phyloP scores from a whole-genome alignment of 148 eudicot genomes.

The Bassia scoparia region DNA sequence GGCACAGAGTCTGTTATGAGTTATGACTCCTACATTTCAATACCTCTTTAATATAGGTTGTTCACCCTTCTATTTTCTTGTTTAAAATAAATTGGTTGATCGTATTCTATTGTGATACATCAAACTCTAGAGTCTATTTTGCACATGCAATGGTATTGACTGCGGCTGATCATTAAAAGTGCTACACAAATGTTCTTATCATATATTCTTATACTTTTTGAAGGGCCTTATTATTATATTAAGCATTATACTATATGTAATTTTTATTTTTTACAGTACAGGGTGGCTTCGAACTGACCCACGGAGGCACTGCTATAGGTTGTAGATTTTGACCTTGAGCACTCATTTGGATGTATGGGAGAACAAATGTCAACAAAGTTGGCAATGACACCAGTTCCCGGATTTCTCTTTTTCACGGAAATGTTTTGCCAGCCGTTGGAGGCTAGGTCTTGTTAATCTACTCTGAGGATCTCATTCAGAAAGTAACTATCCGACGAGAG shows the following conservation, averaged over 20 bases:
- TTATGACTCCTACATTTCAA: neutral
- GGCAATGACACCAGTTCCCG: slow-evolving; percentile 64
- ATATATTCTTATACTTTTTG: no score
- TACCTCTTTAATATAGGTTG: neutral
- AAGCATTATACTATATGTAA: no score
- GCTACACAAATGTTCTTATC: neutral
- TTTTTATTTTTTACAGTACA: slow-evolving; percentile 49
- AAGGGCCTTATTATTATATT: no score
- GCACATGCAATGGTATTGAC: neutral
- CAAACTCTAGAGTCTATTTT: neutral
- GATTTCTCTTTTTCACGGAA: slow-evolving; percentile 82
- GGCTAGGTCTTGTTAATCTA: slow-evolving; percentile 52
- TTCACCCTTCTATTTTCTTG: neutral
- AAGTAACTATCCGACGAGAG: slow-evolving; percentile 32
- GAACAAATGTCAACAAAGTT: slow-evolving; percentile 62
- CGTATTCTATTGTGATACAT: neutral
- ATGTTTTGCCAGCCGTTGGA: slow-evolving; percentile 75
- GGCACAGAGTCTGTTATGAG: neutral
- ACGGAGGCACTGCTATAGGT: slow-evolving; percentile 86
- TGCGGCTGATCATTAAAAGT: neutral
- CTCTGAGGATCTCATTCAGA: slow-evolving; percentile 36
- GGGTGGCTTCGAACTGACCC: slow-evolving; percentile 91
- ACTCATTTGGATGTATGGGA: slow-evolving; percentile 85
- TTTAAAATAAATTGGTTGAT: neutral
- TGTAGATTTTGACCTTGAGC: slow-evolving; percentile 89